Percentiles rank a stretch among this genome's conserved stretches.
phyloP scores from a whole-genome alignment of 2,329 filamentous ascomycete genomes.

The Teratosphaeria viscida region DNA sequence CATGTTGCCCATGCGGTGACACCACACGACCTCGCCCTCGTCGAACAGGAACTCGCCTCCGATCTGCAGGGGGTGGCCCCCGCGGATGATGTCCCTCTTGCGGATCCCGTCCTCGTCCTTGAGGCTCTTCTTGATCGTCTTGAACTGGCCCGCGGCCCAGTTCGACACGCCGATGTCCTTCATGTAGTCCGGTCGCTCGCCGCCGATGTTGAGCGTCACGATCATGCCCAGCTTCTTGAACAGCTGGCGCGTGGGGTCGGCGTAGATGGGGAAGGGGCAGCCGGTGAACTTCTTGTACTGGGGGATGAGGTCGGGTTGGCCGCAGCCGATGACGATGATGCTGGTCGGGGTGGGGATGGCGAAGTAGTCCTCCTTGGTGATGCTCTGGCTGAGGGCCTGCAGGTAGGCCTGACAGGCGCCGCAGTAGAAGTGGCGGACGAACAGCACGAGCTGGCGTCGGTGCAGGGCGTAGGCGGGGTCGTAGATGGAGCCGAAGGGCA shows the following conservation, averaged over 20 bases:
- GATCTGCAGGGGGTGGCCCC: conserved; percentile 30
- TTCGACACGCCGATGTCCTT: conserved; percentile 21
- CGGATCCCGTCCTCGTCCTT: conserved; percentile 22
- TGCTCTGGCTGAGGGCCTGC: conserved; percentile 22
- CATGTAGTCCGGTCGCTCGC: conserved; percentile 27
- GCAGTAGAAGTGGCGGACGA: conserved; percentile 34
- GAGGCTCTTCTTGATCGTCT: conserved; percentile 15
- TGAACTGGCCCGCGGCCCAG: conserved; percentile 25
- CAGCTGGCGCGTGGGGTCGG: conserved; percentile 25
- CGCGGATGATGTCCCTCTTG: conserved; percentile 22
- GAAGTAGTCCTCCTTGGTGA: conserved; percentile 27
- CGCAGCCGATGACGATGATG: conserved; percentile 30
- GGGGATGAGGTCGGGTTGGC: conserved; percentile 25
- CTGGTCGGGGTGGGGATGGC: conserved; percentile 26
- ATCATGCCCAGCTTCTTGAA: conserved; percentile 29
- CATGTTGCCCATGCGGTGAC: conserved; percentile 31
- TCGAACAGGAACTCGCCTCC: conserved; percentile 33
- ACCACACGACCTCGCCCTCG: conserved; percentile 31
- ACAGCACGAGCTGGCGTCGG: conserved; percentile 29
- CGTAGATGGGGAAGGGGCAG: conserved; percentile 29
- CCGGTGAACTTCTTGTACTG: conserved; percentile 26
- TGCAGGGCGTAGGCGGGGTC: conserved; percentile 34
- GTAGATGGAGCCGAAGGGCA: conserved; percentile 54
- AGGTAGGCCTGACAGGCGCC: conserved; percentile 31
- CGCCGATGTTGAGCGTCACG: conserved; percentile 23